Conservation (phyloP, 352 stramenopile species). For the Phytophthora niederhauseri region DNA sequence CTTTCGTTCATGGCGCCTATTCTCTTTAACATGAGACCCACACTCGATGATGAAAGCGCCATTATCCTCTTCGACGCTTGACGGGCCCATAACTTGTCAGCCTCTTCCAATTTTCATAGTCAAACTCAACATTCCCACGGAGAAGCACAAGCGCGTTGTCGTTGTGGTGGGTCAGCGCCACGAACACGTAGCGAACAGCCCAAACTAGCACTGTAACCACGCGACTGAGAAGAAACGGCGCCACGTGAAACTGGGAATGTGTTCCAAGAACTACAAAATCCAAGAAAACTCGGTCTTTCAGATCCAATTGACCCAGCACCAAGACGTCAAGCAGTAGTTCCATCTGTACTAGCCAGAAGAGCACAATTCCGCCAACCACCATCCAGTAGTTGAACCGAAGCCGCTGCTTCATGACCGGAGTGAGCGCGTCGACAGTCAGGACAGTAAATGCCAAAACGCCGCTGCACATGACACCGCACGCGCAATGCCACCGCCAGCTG, state of each 20-base stretch:
- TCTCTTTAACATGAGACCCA: too few relatives aligned
- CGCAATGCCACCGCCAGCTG: background rate
- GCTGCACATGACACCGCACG: background rate
- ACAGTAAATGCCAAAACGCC: background rate
- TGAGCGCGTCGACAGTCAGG: constrained; percentile 1
- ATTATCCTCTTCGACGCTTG: background rate
- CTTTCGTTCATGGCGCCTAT: too few relatives aligned
- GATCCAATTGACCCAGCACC: background rate
- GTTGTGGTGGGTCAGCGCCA: background rate
- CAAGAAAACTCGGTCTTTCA: background rate
- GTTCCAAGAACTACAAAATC: background rate
- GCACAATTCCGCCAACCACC: background rate
- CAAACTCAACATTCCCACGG: background rate
- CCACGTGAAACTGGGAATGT: background rate
- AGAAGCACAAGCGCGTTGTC: background rate
- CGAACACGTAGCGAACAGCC: background rate
- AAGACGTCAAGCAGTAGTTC: background rate
- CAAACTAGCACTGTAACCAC: background rate
- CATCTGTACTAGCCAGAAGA: background rate
- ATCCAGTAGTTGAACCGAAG: constrained; percentile 4
- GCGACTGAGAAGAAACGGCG: background rate
- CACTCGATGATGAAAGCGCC: too few relatives aligned
- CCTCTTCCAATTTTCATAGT: background rate
- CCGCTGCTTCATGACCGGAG: background rate
- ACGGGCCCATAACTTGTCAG: background rate